Evolutionary conservation across 176 grass and related monocot genomes (phyloP), one percentile per base, ranked within the genome.

Genomic region (Dactylis glomerata): DNA sequence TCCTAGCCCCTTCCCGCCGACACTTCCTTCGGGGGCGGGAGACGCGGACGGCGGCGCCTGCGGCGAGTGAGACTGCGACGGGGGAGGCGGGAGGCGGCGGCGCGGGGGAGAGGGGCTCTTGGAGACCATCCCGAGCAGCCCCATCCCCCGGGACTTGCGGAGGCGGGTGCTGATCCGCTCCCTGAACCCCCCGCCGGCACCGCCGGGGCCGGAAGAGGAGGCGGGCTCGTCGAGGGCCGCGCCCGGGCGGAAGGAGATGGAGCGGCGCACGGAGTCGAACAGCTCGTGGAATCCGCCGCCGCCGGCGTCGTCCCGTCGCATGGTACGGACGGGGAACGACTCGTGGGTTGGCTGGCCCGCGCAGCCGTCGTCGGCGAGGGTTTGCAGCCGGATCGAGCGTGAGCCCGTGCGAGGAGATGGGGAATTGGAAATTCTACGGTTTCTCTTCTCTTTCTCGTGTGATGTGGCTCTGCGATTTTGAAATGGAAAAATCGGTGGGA

Each of bases 241-340:
- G 41, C 82, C 90, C 32, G 83, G 23, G 59, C 87, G 84, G 69
- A 91, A 95, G 45, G 80, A 81, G 26, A 95, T 75, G 37, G 91
- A 98, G 42, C 85, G 86, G 80, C 89, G 76, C 49, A 98, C 91
- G 40, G 91, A 95, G 85, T 94, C 92, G 80, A 98, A 93, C 27
- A 98, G 86, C n/a, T 93, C 91, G 49, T 93, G 89, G 82, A 92
- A 86, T 45, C 67, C 84, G 32, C 85, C 78, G 23, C 70, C 77
- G 32, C 76, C 87, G 12, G 59, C 27, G 59, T 63, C 59, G 59
- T 63, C 59, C 31, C 27, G 59, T 16, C 27, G 27, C 59, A 63
- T 63, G 27, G 59, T 63, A 17, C 27, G 59, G 13, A 31, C 59
- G 27, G 59, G 58, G 59, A 16, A 63, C 59, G 59, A 63, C 8